Evolutionary conservation across 805 yeast species (phyloP), one percentile per base, ranked within the genome.

Genomic region (Kodamaea nitidulidarum): DNA sequence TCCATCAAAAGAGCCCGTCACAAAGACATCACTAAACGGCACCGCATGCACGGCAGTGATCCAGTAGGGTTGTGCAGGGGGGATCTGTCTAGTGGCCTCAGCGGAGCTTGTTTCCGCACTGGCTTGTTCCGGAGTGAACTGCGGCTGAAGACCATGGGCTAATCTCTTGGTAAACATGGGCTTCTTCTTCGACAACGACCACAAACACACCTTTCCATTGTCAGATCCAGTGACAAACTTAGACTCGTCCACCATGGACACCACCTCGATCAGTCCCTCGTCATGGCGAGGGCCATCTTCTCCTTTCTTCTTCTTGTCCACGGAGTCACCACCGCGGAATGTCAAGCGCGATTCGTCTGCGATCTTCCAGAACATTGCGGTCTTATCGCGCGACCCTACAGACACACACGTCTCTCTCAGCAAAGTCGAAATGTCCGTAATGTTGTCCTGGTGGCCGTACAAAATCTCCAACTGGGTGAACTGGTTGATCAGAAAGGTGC

Each of bases 341-440:
- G 96, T 88, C 52, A 93, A 75, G 56, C 97, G 78, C 1, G 95
- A 80, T 64, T 93, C 98, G 53, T 93, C 98, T 17, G 95, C 79
- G 48, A 93, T 88, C 60, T 93, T 93, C 98, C 98, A 93, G 52
- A 86, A 70, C 82, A 95, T 84, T 7, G 91, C 96, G 4, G 96
- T 86, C 53, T 95, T 81, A 63, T 93, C 98, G 51, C 98, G 78
- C 3, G 95, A 74, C 12, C 98, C 98, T 22, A 91, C 98, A 17
- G 95, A 87, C 12, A 93, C 90, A 69, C 98, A 93, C 42, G 96
- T 78, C 56, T 93, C 98, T 60, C 81, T 80, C 7, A 78, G 76
- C 44, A 93, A 67, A 0, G 97, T 88, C 15, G 88, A 67, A 39
- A 93, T 81, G 54, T 82, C 97, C 31, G 76, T 74, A 32, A 91